These are phyloP conservation scores for Clausena lansium DNA, from an alignment of 345 rosid species.

Conservation along the genomic window DNA sequence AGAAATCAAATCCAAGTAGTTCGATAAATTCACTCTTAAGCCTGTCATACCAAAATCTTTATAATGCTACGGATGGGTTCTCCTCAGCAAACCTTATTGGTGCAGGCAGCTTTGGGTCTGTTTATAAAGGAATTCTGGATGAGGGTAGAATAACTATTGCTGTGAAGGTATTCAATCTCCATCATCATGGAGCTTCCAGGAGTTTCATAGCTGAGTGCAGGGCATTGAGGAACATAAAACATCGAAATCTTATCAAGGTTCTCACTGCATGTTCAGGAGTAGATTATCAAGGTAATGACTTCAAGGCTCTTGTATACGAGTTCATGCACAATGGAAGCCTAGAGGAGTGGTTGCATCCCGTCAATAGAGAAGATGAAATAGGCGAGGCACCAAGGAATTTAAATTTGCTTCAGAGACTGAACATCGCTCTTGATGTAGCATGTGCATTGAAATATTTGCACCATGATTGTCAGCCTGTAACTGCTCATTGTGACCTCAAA, in stretches of 20 bases:
- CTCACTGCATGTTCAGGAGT: background rate
- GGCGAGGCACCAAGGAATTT: background rate
- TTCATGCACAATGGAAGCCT: background rate
- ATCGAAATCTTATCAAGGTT: background rate
- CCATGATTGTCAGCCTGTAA: background rate
- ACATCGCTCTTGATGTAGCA: background rate
- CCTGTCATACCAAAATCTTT: background rate
- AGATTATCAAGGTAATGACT: background rate
- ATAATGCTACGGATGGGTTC: background rate
- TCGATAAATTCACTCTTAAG: background rate
- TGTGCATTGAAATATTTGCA: background rate
- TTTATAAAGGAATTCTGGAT: background rate
- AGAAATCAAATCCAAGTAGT: background rate
- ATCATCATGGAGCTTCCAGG: background rate
- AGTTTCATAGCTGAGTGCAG: background rate
- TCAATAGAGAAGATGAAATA: background rate
- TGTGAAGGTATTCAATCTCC: background rate
- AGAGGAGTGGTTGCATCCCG: background rate
- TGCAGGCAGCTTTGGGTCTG: background rate
- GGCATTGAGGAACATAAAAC: background rate
- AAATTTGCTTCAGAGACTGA: background rate
- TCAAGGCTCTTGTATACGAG: background rate
- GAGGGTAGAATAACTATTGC: background rate
- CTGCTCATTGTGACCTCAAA: background rate
- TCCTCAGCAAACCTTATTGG: background rate